Conservation (phyloP, 1,284 basidiomycete species). For the Puccinia sorghi region DNA sequence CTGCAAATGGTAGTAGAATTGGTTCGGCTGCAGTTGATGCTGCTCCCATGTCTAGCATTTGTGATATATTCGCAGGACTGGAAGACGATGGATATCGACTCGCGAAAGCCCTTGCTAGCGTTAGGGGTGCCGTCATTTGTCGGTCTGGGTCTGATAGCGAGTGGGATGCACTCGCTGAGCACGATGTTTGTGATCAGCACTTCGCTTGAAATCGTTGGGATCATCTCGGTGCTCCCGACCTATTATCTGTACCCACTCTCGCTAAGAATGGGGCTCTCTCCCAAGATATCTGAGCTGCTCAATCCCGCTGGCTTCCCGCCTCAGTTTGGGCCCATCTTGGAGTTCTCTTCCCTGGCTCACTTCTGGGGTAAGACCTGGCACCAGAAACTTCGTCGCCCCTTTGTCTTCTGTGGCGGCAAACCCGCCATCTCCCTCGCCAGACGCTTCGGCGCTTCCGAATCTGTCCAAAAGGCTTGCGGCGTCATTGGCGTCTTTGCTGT, state of each 20-base stretch:
- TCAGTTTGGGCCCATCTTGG: conserved; percentile 4
- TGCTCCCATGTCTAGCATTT: conserved; percentile 13
- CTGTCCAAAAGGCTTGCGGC: conserved; percentile 5
- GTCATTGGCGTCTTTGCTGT: conserved; percentile 31
- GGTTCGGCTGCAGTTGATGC: background rate
- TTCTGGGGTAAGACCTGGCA: conserved; percentile 45
- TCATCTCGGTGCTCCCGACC: background rate
- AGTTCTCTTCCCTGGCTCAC: conserved; percentile 21
- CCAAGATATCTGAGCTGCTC: background rate
- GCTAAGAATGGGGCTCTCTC: background rate
- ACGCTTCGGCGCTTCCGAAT: background rate
- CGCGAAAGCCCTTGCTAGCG: background rate
- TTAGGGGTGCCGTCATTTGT: conserved; percentile 24
- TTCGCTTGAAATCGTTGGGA: background rate
- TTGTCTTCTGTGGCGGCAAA: conserved; percentile 32
- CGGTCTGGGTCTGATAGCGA: conserved; percentile 6
- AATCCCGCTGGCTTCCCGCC: conserved; percentile 9
- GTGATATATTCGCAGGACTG: conserved; percentile 13
- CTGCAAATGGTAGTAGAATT: background rate
- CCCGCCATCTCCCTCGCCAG: conserved; percentile 3
- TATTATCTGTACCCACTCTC: background rate
- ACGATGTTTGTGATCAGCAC: background rate
- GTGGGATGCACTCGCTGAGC: background rate
- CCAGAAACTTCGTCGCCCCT: conserved; percentile 18
- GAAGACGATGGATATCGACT: background rate